Percentiles rank a stretch among this genome's conserved stretches.
phyloP scores from a whole-genome alignment of 768 basidiomycete species.

The Trametes coccinea region DNA sequence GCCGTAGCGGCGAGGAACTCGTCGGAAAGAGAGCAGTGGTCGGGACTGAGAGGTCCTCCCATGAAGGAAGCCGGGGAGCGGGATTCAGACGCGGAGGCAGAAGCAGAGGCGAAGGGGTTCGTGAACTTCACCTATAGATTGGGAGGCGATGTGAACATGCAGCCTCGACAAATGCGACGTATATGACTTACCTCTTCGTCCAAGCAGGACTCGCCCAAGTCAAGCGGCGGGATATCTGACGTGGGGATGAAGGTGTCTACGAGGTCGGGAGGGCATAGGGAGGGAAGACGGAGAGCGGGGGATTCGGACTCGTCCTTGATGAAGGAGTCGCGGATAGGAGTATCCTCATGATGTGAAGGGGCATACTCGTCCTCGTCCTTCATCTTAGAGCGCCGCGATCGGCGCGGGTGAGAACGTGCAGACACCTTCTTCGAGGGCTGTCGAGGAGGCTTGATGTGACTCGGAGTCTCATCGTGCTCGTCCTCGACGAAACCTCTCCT shows the following conservation, averaged over 20 bases:
- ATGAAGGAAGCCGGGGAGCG: not conserved
- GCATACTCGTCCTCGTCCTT: constrained; percentile 4
- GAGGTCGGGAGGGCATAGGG: not conserved
- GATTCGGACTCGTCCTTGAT: not conserved
- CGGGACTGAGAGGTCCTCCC: not conserved
- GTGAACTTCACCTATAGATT: constrained; percentile 1
- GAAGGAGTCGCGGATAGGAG: not conserved
- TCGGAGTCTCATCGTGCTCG: not conserved
- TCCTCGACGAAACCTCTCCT: not conserved
- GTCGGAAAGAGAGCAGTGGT: not conserved
- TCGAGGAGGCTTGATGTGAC: not conserved
- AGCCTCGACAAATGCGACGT: too few relatives aligned
- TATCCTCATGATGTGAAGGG: not conserved
- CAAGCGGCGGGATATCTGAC: constrained; percentile 17
- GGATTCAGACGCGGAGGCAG: not conserved
- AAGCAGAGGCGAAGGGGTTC: constrained; percentile 3
- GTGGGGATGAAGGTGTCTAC: constrained; percentile 13
- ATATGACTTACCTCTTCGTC: not conserved
- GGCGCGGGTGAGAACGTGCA: not conserved
- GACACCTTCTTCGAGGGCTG: not conserved
- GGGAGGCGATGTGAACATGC: not conserved
- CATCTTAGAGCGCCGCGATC: not conserved
- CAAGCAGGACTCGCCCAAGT: constrained; percentile 1
- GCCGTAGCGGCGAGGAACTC: constrained; percentile 8
- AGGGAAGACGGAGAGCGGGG: not conserved